Evolutionary conservation across 805 yeast genomes (phyloP).

Genomic region (Cyberlindnera mrakii): DNA sequence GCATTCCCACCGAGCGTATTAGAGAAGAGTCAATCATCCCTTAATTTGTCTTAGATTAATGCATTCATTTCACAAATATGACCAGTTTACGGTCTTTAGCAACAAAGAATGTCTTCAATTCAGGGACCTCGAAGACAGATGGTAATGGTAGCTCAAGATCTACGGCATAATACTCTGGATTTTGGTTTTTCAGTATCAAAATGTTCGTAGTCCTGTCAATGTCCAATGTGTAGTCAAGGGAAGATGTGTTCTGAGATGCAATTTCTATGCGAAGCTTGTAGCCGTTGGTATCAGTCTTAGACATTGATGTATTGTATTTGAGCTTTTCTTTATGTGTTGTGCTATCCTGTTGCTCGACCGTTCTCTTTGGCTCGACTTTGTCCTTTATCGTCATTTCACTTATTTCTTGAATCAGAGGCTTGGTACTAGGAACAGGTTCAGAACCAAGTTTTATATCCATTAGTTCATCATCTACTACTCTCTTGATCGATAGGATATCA

Average conservation of each 20-base stretch:
- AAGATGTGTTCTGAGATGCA: constrained; percentile 26
- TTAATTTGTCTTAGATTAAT: constrained; percentile 4
- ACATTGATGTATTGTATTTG: constrained; percentile 24
- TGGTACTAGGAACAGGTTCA: constrained; percentile 11
- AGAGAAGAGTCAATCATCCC: constrained; percentile 20
- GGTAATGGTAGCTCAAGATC: constrained; percentile 34
- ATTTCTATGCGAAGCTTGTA: constrained; percentile 33
- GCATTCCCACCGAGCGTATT: constrained; percentile 63
- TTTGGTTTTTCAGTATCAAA: constrained; percentile 27
- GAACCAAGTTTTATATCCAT: constrained; percentile 10
- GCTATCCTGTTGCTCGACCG: not conserved
- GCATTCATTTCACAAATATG: constrained; percentile 23
- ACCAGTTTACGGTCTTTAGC: constrained; percentile 23
- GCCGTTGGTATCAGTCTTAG: constrained; percentile 22
- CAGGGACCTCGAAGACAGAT: constrained; percentile 18
- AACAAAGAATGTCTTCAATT: constrained; percentile 26
- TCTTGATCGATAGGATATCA: constrained; percentile 21
- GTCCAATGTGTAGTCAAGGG: constrained; percentile 29
- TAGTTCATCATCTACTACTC: constrained; percentile 13
- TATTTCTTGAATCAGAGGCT: constrained; percentile 53
- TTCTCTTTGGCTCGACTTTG: not conserved
- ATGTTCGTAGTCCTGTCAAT: constrained; percentile 25
- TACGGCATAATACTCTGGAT: constrained; percentile 17
- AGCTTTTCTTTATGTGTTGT: constrained; percentile 8
- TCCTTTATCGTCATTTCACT: constrained; percentile 25